Conservation (phyloP, 176 grass and related monocot species). For the Calamus simplicifolius region DNA sequence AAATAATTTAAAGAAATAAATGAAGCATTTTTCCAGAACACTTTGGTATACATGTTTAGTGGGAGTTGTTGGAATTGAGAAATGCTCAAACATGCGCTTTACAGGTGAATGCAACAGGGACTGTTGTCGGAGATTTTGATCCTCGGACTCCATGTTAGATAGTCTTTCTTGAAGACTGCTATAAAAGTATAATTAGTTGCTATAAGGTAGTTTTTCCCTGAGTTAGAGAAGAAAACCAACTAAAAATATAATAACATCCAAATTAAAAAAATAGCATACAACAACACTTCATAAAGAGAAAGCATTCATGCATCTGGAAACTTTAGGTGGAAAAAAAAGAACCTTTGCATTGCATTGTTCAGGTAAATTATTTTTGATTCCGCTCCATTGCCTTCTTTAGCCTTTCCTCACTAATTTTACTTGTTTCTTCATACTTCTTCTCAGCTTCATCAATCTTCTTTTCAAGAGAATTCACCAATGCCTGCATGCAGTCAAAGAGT, state of each 20-base stretch:
- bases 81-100: conserved; percentile 94
- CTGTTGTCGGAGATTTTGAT: conserved; percentile 76
- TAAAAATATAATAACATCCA: too few relatives aligned
- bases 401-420: conserved; percentile 81
- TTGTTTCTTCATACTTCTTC: conserved; percentile 92
- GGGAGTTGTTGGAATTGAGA: conserved; percentile 77
- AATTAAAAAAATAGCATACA: too few relatives aligned
- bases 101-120: conserved; percentile 51
- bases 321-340: conserved; percentile 24
- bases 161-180: conserved; percentile 82
- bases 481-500: conserved; percentile 25
- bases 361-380: conserved; percentile 75
- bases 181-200: conserved; percentile 2
- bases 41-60: conserved; percentile 35
- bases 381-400: conserved; percentile 71
- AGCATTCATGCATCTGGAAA: too few relatives aligned
- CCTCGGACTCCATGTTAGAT: conserved; percentile 77
- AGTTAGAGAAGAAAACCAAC: too few relatives aligned
- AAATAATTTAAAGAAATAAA: background rate
- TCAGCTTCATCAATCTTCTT: conserved; percentile 86
- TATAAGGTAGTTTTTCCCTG: too few relatives aligned
- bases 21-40: conserved; percentile 12
- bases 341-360: conserved; percentile 79
- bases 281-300: too few relatives aligned
- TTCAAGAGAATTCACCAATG: conserved; percentile 82